Evolutionary conservation across 2,329 filamentous ascomycete genomes (phyloP).

Genomic region (Parastagonospora avenae): DNA sequence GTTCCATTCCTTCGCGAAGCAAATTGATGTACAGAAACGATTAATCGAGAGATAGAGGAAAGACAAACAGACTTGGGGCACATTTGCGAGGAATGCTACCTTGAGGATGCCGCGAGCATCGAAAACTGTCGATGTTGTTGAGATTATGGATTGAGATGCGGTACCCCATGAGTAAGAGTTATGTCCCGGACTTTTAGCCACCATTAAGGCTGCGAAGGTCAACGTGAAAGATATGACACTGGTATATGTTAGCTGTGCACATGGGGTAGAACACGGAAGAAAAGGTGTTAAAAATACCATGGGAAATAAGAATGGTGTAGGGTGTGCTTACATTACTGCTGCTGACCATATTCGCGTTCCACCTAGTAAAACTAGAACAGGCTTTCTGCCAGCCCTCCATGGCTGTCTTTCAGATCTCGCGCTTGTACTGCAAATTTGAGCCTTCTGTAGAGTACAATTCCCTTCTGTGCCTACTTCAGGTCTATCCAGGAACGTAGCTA

Average conservation of each 20-base stretch:
- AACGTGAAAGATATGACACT: background rate
- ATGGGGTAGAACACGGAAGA: no score
- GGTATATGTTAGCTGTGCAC: background rate
- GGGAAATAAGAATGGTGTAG: no score
- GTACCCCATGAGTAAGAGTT: slow-evolving; percentile 8
- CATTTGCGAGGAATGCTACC: slow-evolving; percentile 51
- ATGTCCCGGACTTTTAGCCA: background rate
- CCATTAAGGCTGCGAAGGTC: background rate
- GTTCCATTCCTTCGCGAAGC: slow-evolving; percentile 55
- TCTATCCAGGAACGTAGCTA: slow-evolving; percentile 18
- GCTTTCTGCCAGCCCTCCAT: background rate
- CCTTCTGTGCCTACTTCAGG: slow-evolving; percentile 9
- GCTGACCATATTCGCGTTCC: no score
- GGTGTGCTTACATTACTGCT: no score
- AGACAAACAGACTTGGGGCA: slow-evolving; percentile 55
- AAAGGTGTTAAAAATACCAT: no score
- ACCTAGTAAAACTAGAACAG: no score
- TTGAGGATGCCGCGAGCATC: background rate
- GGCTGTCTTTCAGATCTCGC: background rate
- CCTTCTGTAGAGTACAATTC: slow-evolving; percentile 3
- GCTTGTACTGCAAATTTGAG: background rate
- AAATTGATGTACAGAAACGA: slow-evolving; percentile 53
- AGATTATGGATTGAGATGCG: slow-evolving; percentile 6
- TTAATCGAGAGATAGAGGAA: slow-evolving; percentile 55
- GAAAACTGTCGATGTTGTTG: background rate